phyloP scores from a whole-genome alignment of 306 rosid genomes.

The Prinsepia uniflora region DNA sequence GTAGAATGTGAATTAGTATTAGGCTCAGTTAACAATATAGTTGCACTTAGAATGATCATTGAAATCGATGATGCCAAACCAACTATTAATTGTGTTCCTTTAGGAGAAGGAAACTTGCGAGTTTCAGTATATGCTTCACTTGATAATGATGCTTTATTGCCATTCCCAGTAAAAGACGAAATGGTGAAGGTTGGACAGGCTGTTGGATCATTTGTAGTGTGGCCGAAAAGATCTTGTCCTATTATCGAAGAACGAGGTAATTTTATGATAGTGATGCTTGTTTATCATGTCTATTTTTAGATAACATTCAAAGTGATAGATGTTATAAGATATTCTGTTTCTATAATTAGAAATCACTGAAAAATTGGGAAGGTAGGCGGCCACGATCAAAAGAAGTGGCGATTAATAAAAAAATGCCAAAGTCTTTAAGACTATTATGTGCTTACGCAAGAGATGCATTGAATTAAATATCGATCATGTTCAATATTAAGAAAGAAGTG shows the following conservation, averaged over 20 bases:
- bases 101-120: no score
- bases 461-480: background rate
- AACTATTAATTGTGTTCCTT: background rate
- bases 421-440: background rate
- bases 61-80: background rate
- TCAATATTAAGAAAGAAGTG: no score
- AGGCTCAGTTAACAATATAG: background rate
- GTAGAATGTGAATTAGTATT: background rate
- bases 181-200: background rate
- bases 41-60: background rate
- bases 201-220: background rate
- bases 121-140: background rate
- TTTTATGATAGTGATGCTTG: no score
- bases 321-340: no score
- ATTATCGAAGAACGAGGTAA: background rate
- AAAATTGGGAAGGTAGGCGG: background rate
- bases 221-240: background rate
- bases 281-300: no score
- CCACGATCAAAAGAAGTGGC: no score
- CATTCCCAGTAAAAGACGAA: background rate
- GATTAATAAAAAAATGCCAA: no score
- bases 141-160: background rate
- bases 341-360: background rate
- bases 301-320: no score
- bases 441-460: background rate